Base-by-base conservation (phyloP, 2,329 filamentous ascomycete genomes). In the Mycosphaerella sp. region DNA sequence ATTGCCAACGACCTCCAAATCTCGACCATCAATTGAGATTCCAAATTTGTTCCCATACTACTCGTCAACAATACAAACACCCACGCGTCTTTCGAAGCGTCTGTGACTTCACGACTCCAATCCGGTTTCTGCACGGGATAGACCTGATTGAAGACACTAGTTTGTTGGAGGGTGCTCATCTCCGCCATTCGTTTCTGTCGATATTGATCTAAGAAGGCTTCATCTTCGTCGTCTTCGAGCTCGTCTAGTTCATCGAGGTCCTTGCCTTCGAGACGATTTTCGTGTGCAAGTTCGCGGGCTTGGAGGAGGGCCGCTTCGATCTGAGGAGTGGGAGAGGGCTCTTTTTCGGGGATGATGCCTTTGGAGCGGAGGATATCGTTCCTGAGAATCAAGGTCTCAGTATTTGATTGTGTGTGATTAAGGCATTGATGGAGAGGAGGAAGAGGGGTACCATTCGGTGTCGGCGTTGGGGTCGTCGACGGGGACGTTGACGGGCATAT, bases 321-420 rank as follows among this genome's bases (percentile, higher is more conserved):
- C 74, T 95, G 85, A 6, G 90, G 89, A 2, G 93, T 96, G 2
- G 93, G 93, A 41, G 91, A 95, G 2, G 90, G 89, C 0, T 91
- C 89, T 68, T 95, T 97, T 69, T 97, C 90, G n/a, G 93, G 93
- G 56, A 98, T 97, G 60, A 98, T 79, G 59, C 89, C 89, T 75
- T 98, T 89, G 70, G 95, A 94, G 62, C 93, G 87, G 52, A 98
- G 83, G 65, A 98, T 98, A 62, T 98, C 93, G 69, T 98, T 98
- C 90, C 90, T 96, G 53, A 53, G 56, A 41, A 14, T 27, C 41
- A 30, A 47, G 21, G 50, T 51, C 53, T 59, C 52, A 58, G 56
- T 54, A 58, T 58, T 10, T 32, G 37, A 46, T 32, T 40, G 28
- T 41, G 27, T 50, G 16, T 34, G 16, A 43, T 41, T 27, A 41